Base-by-base conservation (phyloP, 2,329 filamentous ascomycete genomes). In the Hypoxylon sp. region DNA sequence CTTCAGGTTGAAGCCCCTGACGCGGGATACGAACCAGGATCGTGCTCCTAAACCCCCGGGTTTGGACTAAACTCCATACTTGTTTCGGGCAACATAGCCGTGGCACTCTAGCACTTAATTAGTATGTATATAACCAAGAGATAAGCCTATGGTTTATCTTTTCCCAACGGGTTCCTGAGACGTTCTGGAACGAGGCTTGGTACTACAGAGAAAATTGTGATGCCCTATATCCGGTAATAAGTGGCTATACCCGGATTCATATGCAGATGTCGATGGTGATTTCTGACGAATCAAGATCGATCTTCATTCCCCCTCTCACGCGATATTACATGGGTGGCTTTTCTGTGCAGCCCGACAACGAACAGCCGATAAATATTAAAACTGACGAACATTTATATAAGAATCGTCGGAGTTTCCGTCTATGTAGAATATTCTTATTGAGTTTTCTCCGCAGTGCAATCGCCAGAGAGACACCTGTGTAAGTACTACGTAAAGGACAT, bases 1-100 rank as follows among this genome's bases (percentile, higher is more conserved):
- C 51, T 58, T 58, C 55, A 58, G 55, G 40, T 55, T 51, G 26
- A n/a, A 43, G 27, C 47, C 55, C 51, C 51, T 55, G 51, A 55
- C 42, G 46, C 51, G 37, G 34, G 51, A 48, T 45, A 30, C n/a
- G 20, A 29, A 27, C 41, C 12, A 19, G 51, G 50, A 54, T 57
- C 6, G 25, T 21, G 35, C 26, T 35, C 44, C 40, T 44, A 34
- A n/a, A n/a, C n/a, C n/a, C n/a, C n/a, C n/a, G n/a, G n/a, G n/a
- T n/a, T n/a, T n/a, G n/a, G n/a, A n/a, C n/a, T n/a, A n/a, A n/a
- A 42, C 34, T 23, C 41, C 38, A 50, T 55, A 43, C 46, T 44
- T 36, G 38, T 49, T 51, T 51, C 51, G 55, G 43, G 35, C 40
- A 25, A n/a, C 31, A 48, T 31, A 23, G 19, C 25, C 45, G 37